Percentiles rank a stretch among this genome's conserved stretches.
These are phyloP conservation scores for Fraxinus platypoda DNA, from an alignment of 305 asterid genomes.

Conservation along the genomic window DNA sequence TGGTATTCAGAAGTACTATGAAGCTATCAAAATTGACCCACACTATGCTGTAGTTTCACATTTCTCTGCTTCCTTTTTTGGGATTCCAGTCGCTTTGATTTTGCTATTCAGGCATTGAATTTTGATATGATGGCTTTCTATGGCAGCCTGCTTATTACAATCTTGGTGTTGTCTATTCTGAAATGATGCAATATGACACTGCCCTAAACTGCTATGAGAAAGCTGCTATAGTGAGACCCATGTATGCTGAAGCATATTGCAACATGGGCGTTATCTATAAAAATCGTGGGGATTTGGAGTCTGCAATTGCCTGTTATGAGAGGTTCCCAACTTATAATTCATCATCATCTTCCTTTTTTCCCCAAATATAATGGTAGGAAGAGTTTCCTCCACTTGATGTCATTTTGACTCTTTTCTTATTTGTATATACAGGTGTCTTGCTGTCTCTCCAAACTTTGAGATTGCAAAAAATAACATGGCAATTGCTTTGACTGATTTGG, in stretches of 20 bases:
- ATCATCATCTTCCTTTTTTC: background rate
- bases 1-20: conserved; percentile 94
- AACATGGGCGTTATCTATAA: conserved; percentile 98
- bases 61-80: conserved; percentile 1
- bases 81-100: conserved; percentile 13
- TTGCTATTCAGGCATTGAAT: conserved; percentile 26
- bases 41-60: conserved; percentile 82
- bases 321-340: conserved; percentile 45
- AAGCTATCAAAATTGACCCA: conserved; percentile 84
- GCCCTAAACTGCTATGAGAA: conserved; percentile 93
- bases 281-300: conserved; percentile 95
- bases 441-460: conserved; percentile 99
- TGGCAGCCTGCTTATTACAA: conserved; percentile 98
- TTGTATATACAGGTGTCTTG: conserved; percentile 67
- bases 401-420: conserved; percentile 18
- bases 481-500: conserved; percentile 97
- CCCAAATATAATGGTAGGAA: conserved; percentile 15
- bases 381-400: conserved; percentile 29
- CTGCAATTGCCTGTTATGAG: conserved; percentile 95
- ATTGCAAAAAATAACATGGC: conserved; percentile 99
- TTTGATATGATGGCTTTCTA: conserved; percentile 33
- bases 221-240: conserved; percentile 95
- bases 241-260: conserved; percentile 99
- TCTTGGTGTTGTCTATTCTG: conserved; percentile 98
- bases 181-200: conserved; percentile 97